Evolutionary conservation across 345 rosid genomes (phyloP).

Genomic region (Carallia brachiata): DNA sequence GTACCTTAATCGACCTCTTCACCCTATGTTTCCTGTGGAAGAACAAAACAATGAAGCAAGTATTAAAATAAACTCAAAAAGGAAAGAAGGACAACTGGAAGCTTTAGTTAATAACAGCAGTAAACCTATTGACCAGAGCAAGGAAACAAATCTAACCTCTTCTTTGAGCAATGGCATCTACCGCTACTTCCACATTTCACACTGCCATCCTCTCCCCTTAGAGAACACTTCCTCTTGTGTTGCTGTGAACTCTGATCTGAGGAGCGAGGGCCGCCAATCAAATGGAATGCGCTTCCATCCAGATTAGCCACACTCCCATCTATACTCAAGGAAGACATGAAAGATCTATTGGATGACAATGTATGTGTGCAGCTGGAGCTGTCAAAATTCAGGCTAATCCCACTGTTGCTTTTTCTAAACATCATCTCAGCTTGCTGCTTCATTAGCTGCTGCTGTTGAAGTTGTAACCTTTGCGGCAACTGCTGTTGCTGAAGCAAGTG

Average conservation of each 20-base stretch:
- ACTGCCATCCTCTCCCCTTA: conserved; percentile 65
- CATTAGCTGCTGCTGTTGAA: conserved; percentile 59
- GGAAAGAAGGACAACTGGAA: background rate
- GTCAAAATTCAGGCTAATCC: conserved; percentile 68
- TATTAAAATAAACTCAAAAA: background rate
- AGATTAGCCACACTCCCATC: conserved; percentile 69
- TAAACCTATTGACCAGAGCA: background rate
- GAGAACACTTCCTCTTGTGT: conserved; percentile 66
- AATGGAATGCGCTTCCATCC: conserved; percentile 56
- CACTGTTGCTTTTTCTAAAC: conserved; percentile 60
- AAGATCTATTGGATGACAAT: conserved; percentile 68
- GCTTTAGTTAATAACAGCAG: background rate
- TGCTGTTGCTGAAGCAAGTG: conserved; percentile 51
- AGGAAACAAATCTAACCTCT: conserved; percentile 42
- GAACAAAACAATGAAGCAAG: conserved; percentile 10
- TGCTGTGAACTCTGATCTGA: conserved; percentile 65
- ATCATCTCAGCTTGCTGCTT: conserved; percentile 77
- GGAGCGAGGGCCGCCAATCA: conserved; percentile 55
- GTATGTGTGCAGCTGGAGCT: conserved; percentile 77
- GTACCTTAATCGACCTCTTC: conserved; percentile 72
- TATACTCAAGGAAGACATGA: conserved; percentile 69
- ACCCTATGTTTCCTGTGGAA: conserved; percentile 64
- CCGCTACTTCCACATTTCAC: conserved; percentile 63
- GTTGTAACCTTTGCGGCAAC: conserved; percentile 36
- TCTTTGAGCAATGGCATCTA: conserved; percentile 80